Percentiles rank a stretch among this genome's conserved stretches.
These are phyloP conservation scores for Monilinia fructicola DNA, from an alignment of 2,329 filamentous ascomycete species.

Conservation along the genomic window DNA sequence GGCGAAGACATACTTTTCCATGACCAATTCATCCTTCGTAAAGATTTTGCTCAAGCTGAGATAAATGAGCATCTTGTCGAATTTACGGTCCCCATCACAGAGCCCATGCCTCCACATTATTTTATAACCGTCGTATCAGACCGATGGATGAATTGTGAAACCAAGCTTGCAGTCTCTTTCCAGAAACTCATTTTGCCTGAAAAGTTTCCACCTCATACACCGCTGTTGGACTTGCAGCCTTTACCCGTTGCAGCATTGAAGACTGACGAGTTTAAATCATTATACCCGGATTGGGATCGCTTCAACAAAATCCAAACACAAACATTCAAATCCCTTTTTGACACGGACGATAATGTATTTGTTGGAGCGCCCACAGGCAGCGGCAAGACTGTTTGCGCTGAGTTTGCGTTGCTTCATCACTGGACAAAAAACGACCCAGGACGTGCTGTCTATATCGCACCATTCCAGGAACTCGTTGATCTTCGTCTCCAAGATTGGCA, in stretches of 20 bases:
- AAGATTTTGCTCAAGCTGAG: slow-evolving; percentile 81
- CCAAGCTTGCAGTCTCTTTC: slow-evolving; percentile 88
- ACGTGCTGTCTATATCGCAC: slow-evolving; percentile 89
- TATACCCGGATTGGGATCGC: slow-evolving; percentile 81
- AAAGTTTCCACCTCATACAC: slow-evolving; percentile 92
- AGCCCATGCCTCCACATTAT: slow-evolving; percentile 98
- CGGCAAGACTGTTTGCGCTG: slow-evolving; percentile 95
- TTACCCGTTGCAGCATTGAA: slow-evolving; percentile 88
- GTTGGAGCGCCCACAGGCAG: slow-evolving; percentile 90
- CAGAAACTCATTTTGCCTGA: slow-evolving; percentile 92
- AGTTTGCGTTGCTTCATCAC: slow-evolving; percentile 86
- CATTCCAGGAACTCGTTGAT: slow-evolving; percentile 91
- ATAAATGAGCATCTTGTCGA: slow-evolving; percentile 93
- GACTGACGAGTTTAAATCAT: slow-evolving; percentile 72
- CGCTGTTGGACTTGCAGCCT: slow-evolving; percentile 86
- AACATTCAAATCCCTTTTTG: slow-evolving; percentile 90
- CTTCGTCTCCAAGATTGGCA: slow-evolving; percentile 81
- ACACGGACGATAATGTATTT: slow-evolving; percentile 90
- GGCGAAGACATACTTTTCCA: slow-evolving; percentile 95
- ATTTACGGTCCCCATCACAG: slow-evolving; percentile 92
- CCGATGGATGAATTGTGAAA: slow-evolving; percentile 98
- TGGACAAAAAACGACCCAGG: slow-evolving; percentile 73
- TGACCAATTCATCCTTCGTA: slow-evolving; percentile 88
- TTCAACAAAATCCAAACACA: slow-evolving; percentile 99
- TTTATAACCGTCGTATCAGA: slow-evolving; percentile 95